These are phyloP conservation scores for Hirschfeldia incana DNA, from an alignment of 345 rosid species.

Conservation along the genomic window DNA sequence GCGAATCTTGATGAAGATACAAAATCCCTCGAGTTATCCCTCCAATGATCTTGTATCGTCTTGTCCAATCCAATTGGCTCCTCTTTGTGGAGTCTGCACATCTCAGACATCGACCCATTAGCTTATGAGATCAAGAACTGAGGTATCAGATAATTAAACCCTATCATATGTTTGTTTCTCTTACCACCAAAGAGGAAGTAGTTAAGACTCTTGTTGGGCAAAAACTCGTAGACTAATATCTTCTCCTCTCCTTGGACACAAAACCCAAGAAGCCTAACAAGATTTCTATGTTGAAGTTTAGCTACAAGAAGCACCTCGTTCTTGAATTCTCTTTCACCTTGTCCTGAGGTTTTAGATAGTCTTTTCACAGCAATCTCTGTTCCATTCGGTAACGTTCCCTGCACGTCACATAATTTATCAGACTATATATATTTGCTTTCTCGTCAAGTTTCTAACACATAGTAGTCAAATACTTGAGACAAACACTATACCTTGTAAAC, in stretches of 20 bases:
- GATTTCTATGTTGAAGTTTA: no score
- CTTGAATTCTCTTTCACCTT: constrained; percentile 47
- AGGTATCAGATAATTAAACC: background rate
- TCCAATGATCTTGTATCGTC: background rate
- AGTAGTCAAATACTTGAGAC: background rate
- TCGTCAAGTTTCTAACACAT: background rate
- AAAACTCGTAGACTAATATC: no score
- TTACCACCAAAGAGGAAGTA: background rate
- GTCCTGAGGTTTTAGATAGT: constrained; percentile 44
- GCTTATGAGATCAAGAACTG: background rate
- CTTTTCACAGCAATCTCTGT: constrained; percentile 52
- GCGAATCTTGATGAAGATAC: constrained; percentile 27
- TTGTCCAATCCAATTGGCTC: background rate
- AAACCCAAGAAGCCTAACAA: no score
- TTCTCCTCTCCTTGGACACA: no score
- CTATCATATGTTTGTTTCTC: background rate
- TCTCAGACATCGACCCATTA: background rate
- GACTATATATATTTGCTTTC: background rate
- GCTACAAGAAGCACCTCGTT: no score
- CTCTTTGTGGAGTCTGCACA: background rate
- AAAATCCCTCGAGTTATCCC: constrained; percentile 22
- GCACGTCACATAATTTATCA: background rate
- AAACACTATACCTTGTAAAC: constrained; percentile 41
- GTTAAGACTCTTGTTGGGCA: no score
- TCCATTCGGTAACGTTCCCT: constrained; percentile 32